phyloP scores from a whole-genome alignment of 768 basidiomycete species.

The Pholiota microspora region DNA sequence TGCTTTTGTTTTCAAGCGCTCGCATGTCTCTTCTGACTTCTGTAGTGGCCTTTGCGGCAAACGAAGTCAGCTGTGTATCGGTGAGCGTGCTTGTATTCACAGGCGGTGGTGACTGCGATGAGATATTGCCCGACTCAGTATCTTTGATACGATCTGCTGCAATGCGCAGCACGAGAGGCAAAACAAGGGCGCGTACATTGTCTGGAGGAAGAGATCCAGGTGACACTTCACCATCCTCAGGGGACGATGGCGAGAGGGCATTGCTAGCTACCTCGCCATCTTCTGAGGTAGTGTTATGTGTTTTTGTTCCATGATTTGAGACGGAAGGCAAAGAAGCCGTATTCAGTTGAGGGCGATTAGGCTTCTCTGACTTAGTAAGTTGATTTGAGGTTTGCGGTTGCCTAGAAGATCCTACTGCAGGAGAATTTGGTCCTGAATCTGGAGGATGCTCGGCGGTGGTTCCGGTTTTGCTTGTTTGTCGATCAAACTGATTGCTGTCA shows the following conservation, averaged over 20 bases:
- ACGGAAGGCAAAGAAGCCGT: background rate
- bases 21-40: constrained; percentile 10
- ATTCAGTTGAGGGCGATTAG: background rate
- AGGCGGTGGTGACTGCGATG: background rate
- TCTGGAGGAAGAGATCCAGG: constrained; percentile 2
- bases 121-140: background rate
- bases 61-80: constrained; percentile 22
- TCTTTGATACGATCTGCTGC: constrained; percentile 9
- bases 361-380: too few species aligned
- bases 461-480: too few species aligned
- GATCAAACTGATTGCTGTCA: too few species aligned
- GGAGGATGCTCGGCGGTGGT: too few species aligned
- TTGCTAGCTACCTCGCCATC: background rate
- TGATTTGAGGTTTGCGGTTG: too few species aligned
- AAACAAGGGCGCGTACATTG: constrained; percentile 15
- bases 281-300: background rate
- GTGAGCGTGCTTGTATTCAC: constrained; percentile 21
- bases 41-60: constrained; percentile 17
- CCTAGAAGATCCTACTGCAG: too few species aligned
- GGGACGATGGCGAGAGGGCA: background rate
- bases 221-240: constrained; percentile 11
- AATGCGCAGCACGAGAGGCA: constrained; percentile 18
- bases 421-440: too few species aligned
- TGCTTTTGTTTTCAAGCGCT: background rate
- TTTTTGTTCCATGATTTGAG: background rate